Base-by-base conservation (phyloP, 2,329 filamentous ascomycete species). In the Geosmithia morbida region DNA sequence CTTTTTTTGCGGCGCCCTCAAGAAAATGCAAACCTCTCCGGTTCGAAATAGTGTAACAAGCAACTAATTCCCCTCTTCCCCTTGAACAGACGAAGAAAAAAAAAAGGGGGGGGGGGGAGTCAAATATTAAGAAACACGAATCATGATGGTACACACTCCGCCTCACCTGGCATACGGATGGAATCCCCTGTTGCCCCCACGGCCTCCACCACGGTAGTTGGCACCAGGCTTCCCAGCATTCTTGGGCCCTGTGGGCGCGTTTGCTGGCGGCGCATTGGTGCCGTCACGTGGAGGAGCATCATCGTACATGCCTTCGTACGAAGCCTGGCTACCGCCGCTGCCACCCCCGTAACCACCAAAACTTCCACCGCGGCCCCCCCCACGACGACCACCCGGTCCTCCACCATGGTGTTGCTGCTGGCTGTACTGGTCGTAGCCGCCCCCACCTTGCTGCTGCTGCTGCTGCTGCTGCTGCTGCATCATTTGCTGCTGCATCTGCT, bases 291-390 rank as follows among this genome's bases (percentile, higher is more conserved):
- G 87, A 16, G 88, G 89, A 2, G 89, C 86, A 61, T 96, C 90
- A 61, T 97, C 90, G 63, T 96, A 97, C 88, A 95, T 95, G 58
- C 90, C 90, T 63, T 97, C 90, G 88, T 89, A 96, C 41, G 83
- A 89, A 20, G 85, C 87, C n/a, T 16, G 79, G 80, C 43, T 78
- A 79, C 29, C 43, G 16, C 29, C 41, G 18, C 19, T 29, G 72
- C 61, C 51, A 22, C 42, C 47, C 22, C 49, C 48, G 48, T 54
- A 53, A 40, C 56, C 52, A 13, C 54, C 55, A 18, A 55, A 56
- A 49, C 58, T 57, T 46, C 57, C 57, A 33, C 57, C 56, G 16
- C 59, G 56, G 42, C 64, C 50, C 53, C 62, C 56, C 40, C 56
- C 61, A 48, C 57, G 48, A 56, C 53, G 55, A 49, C 53, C 57